A percentile compares a stretch with the other conserved stretches of the same genome.
Conservation (phyloP, 2,329 filamentous ascomycete genomes). For the Aspergillus proliferans region DNA sequence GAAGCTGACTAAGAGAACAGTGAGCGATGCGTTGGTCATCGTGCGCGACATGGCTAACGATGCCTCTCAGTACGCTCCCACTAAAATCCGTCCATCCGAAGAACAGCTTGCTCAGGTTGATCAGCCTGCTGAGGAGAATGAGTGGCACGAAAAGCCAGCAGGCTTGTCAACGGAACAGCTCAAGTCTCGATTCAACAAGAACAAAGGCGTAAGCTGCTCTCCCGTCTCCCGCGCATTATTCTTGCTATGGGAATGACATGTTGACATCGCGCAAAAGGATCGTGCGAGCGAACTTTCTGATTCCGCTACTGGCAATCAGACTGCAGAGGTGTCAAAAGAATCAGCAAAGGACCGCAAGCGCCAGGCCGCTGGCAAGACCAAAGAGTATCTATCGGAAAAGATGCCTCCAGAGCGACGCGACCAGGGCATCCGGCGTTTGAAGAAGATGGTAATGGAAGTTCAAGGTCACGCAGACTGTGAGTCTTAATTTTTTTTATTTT, state of each 20-base stretch:
- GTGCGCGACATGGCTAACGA: conserved; percentile 89
- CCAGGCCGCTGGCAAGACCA: conserved; percentile 43
- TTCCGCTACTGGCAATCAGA: conserved; percentile 34
- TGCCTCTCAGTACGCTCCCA: conserved; percentile 72
- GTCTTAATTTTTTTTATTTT: conserved; percentile 19
- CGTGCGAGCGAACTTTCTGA: conserved; percentile 48
- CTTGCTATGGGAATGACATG: not conserved
- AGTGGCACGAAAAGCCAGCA: conserved; percentile 79
- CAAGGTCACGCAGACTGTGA: conserved; percentile 86
- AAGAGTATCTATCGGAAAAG: conserved; percentile 76
- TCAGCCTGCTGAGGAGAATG: conserved; percentile 77
- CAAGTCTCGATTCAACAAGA: conserved; percentile 54
- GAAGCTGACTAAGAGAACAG: conserved; percentile 32
- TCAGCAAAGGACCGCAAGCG: conserved; percentile 37
- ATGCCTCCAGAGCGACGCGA: conserved; percentile 89
- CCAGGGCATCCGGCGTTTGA: conserved; percentile 83
- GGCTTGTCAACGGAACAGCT: conserved; percentile 53
- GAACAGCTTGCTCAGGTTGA: conserved; percentile 74
- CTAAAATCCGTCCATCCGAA: conserved; percentile 67
- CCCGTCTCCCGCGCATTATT: not conserved
- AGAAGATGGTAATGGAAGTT: conserved; percentile 97
- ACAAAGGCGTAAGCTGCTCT: conserved; percentile 38
- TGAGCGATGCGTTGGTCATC: conserved; percentile 74
- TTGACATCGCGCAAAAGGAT: conserved; percentile 47
- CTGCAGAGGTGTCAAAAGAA: conserved; percentile 46